A percentile compares a stretch with the other conserved stretches of the same genome.
Conservation (phyloP, 2,329 filamentous ascomycete genomes). For the Colletotrichum spinosum region DNA sequence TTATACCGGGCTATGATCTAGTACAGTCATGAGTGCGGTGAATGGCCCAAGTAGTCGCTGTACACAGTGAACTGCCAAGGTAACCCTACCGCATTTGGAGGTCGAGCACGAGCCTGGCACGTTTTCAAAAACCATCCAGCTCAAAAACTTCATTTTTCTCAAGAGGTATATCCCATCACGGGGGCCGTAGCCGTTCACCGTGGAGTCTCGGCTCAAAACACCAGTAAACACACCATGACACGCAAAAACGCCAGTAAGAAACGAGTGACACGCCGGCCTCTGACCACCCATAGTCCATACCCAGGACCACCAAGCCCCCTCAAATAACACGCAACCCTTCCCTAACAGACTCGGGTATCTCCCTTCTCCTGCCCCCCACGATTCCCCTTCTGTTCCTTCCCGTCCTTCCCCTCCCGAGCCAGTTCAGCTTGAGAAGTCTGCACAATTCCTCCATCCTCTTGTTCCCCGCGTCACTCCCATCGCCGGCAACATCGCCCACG, state of each 20-base stretch:
- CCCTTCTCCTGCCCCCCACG: slow-evolving; percentile 74
- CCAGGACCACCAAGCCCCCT: slow-evolving; percentile 5
- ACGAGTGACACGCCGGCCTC: not conserved
- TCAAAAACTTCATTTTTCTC: slow-evolving; percentile 29
- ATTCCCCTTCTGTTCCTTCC: slow-evolving; percentile 91
- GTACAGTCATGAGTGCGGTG: too few species aligned
- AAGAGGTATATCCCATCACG: slow-evolving; percentile 29
- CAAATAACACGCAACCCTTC: slow-evolving; percentile 54
- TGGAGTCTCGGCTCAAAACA: slow-evolving; percentile 1
- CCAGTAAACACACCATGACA: slow-evolving; percentile 3
- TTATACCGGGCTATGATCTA: too few species aligned
- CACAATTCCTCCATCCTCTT: slow-evolving; percentile 85
- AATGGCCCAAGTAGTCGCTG: too few species aligned
- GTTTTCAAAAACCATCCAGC: too few species aligned
- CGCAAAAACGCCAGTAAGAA: not conserved
- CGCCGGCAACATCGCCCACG: slow-evolving; percentile 54
- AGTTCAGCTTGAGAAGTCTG: slow-evolving; percentile 93
- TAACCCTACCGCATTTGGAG: too few species aligned
- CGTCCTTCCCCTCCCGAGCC: slow-evolving; percentile 90
- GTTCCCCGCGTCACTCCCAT: slow-evolving; percentile 78
- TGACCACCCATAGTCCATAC: not conserved
- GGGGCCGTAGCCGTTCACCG: slow-evolving; percentile 28
- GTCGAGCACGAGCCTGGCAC: too few species aligned
- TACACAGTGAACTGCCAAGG: too few species aligned
- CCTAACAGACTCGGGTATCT: slow-evolving; percentile 44